phyloP scores from a whole-genome alignment of 176 grass and related monocot species.

The Melocanna baccifera region DNA sequence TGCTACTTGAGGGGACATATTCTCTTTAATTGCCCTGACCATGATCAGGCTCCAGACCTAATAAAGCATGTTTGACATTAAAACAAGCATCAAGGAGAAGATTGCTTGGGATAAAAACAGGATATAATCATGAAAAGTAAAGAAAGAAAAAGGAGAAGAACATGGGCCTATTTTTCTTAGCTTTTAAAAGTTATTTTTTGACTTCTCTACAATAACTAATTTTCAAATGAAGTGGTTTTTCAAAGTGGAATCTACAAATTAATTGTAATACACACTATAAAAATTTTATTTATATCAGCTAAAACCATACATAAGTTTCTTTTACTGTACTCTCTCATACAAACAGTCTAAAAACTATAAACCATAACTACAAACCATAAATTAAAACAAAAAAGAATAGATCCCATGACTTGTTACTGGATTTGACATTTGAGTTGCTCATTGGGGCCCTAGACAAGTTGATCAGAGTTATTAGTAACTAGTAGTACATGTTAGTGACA shows the following conservation, averaged over 20 bases:
- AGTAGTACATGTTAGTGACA: background rate
- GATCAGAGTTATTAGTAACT: background rate
- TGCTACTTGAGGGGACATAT: constrained; percentile 32
- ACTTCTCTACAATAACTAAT: too few relatives aligned
- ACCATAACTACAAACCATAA: too few relatives aligned
- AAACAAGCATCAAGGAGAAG: constrained; percentile 18
- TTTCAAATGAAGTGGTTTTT: too few relatives aligned
- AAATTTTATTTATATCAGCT: too few relatives aligned
- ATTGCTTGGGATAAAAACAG: constrained; percentile 4
- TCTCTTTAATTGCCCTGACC: constrained; percentile 24
- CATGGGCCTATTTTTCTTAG: too few relatives aligned
- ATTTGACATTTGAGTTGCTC: background rate
- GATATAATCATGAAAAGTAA: background rate
- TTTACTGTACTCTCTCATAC: too few relatives aligned
- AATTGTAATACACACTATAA: too few relatives aligned
- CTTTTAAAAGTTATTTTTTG: too few relatives aligned
- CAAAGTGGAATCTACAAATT: too few relatives aligned
- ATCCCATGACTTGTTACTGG: background rate
- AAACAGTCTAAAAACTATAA: too few relatives aligned
- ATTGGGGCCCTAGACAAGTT: background rate
- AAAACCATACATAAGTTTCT: too few relatives aligned
- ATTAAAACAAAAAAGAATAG: accelerated
- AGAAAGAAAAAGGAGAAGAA: background rate
- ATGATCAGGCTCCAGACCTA: constrained; percentile 27
- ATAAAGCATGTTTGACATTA: constrained; percentile 37